Conservation (phyloP, 2,329 filamentous ascomycete genomes). For the Colletotrichum liaoningense region DNA sequence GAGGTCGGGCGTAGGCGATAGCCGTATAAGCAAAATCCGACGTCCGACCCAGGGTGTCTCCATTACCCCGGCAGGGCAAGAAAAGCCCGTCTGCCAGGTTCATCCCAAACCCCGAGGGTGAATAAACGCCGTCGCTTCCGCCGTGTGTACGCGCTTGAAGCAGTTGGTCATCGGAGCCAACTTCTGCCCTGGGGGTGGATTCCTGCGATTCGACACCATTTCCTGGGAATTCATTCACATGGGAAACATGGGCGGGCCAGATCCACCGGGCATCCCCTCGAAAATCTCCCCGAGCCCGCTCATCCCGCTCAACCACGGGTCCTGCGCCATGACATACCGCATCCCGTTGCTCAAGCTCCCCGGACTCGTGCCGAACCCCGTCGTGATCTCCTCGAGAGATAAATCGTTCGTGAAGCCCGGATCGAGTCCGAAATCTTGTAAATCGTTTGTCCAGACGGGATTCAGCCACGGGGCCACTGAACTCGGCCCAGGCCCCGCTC, state of each 20-base stretch:
- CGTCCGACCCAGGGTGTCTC: too few relatives aligned
- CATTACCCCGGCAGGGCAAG: too few relatives aligned
- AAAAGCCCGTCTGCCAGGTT: too few relatives aligned
- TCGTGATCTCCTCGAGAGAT: constrained; percentile 33
- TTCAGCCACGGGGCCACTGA: constrained; percentile 14
- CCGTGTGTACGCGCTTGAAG: background rate
- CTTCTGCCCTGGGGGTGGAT: background rate
- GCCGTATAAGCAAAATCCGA: too few relatives aligned
- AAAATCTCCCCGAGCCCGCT: constrained; percentile 45
- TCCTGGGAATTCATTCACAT: constrained; percentile 39
- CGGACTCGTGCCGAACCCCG: constrained; percentile 33
- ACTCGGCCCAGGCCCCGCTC: too few relatives aligned
- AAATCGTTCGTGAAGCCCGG: constrained; percentile 30
- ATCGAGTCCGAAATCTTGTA: constrained; percentile 33
- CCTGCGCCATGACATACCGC: constrained; percentile 48
- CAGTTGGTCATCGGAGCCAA: background rate
- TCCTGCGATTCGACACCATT: background rate
- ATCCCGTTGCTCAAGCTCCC: constrained; percentile 41
- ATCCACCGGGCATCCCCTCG: constrained; percentile 45
- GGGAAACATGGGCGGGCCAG: constrained; percentile 45
- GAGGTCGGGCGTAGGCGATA: too few relatives aligned
- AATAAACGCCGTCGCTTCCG: background rate
- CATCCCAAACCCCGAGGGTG: too few relatives aligned
- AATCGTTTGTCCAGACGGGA: constrained; percentile 8
- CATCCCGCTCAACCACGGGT: constrained; percentile 54